Percentiles rank a stretch among this genome's conserved stretches.
Evolutionary conservation across 1,284 basidiomycete genomes (phyloP).

Genomic region (Vanrija pseudolonga): DNA sequence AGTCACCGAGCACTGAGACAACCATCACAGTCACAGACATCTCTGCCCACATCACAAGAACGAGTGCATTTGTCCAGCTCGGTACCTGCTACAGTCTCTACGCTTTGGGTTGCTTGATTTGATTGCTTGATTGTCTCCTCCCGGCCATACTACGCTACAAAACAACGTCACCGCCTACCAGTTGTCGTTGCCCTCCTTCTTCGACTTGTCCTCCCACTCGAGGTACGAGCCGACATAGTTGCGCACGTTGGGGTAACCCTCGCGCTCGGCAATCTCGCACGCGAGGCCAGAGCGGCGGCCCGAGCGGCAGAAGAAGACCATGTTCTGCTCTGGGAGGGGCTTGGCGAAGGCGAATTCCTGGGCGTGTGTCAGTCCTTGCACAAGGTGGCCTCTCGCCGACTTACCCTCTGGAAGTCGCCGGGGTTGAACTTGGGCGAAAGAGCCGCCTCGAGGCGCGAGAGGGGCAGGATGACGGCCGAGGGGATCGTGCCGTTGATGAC

Average conservation of each 20-base stretch:
- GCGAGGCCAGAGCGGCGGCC: slow-evolving; percentile 82
- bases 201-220: slow-evolving; percentile 70
- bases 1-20: too few relatives aligned
- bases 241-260: slow-evolving; percentile 77
- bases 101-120: too few relatives aligned
- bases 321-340: slow-evolving; percentile 68
- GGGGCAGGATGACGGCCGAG: slow-evolving; percentile 87
- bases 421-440: slow-evolving; percentile 57
- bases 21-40: too few relatives aligned
- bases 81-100: too few relatives aligned
- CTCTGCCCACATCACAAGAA: too few relatives aligned
- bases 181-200: slow-evolving; percentile 13
- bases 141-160: too few relatives aligned
- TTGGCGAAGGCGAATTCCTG: slow-evolving; percentile 76
- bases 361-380: background rate
- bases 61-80: too few relatives aligned
- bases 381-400: background rate
- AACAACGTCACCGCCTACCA: background rate
- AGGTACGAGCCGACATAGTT: slow-evolving; percentile 93
- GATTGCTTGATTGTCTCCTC: too few relatives aligned
- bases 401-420: slow-evolving; percentile 59
- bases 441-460: slow-evolving; percentile 70
- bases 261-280: slow-evolving; percentile 73
- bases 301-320: slow-evolving; percentile 92
- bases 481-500: slow-evolving; percentile 93